These are phyloP conservation scores for Corylus americana DNA, from an alignment of 306 rosid species.

Conservation along the genomic window DNA sequence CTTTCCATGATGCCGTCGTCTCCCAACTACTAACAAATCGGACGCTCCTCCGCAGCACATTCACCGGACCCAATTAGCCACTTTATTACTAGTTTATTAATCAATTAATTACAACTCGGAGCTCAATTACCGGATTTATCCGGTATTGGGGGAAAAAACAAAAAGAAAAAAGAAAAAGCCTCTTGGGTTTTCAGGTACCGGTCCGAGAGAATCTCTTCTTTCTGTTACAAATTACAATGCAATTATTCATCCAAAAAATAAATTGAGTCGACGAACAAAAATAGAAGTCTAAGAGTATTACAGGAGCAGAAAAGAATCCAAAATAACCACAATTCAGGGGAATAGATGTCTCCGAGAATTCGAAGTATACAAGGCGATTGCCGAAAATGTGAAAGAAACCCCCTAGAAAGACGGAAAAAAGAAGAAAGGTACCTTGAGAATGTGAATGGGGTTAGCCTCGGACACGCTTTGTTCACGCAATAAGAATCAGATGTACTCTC, in stretches of 20 bases:
- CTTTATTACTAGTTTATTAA: not conserved
- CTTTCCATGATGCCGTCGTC: slow-evolving; percentile 45
- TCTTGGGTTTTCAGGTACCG: not conserved
- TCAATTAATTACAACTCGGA: not conserved
- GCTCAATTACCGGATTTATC: not conserved
- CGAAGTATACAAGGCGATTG: not conserved
- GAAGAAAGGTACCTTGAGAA: not conserved
- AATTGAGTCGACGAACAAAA: not conserved
- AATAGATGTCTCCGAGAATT: not conserved
- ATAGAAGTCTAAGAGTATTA: not conserved
- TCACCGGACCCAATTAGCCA: not conserved
- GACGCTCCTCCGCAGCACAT: slow-evolving; percentile 3
- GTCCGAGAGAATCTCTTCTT: not conserved
- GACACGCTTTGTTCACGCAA: not conserved
- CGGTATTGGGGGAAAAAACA: not conserved
- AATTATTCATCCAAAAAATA: not conserved
- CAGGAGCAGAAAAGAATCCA: not conserved
- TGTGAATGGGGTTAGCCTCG: not conserved
- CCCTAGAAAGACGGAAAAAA: not conserved
- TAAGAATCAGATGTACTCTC: not conserved
- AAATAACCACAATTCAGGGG: not conserved
- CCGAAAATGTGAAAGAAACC: not conserved
- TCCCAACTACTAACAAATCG: not conserved
- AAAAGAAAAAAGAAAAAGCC: not conserved
- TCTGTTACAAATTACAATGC: not conserved